Conservation (phyloP, 1,284 basidiomycete genomes). For the Moesziomyces sp. region DNA sequence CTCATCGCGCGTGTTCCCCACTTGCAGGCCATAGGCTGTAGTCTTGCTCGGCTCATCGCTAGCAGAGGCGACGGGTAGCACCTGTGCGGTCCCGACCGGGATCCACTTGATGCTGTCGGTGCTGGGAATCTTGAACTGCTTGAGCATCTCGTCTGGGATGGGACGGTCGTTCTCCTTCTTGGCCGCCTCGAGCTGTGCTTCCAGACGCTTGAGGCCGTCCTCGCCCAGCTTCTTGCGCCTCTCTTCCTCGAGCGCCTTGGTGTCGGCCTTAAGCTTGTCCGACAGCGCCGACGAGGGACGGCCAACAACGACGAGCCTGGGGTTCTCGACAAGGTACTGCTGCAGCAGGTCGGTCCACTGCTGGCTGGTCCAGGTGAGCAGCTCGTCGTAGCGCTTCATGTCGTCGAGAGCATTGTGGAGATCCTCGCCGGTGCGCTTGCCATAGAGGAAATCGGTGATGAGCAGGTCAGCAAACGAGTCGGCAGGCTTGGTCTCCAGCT, state of each 20-base stretch:
- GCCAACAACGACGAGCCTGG: constrained; percentile 74
- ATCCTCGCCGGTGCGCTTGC: constrained; percentile 83
- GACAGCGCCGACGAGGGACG: constrained; percentile 89
- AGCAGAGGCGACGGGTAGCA: constrained; percentile 1
- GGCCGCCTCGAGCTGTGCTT: constrained; percentile 79
- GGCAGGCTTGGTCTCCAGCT: constrained; percentile 69
- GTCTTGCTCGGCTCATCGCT: constrained; percentile 4
- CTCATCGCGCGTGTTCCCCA: constrained; percentile 49
- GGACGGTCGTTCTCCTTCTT: constrained; percentile 86
- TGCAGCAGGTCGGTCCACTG: constrained; percentile 85
- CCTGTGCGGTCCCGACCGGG: constrained; percentile 78
- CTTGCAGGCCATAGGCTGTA: constrained; percentile 26
- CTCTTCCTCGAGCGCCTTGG: constrained; percentile 79
- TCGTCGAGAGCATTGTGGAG: constrained; percentile 81
- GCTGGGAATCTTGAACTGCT: constrained; percentile 75
- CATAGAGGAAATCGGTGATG: constrained; percentile 84
- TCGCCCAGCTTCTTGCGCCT: constrained; percentile 81
- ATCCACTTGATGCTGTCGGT: constrained; percentile 93
- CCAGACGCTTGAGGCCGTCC: constrained; percentile 80
- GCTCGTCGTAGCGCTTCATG: constrained; percentile 76
- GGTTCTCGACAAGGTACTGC: constrained; percentile 72
- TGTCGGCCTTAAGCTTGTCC: constrained; percentile 81
- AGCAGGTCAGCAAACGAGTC: constrained; percentile 73
- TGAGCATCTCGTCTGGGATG: constrained; percentile 82
- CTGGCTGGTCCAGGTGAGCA: constrained; percentile 77